Evolutionary conservation across 192 early-diverging fungal species (phyloP).

Genomic region (Rhizophlyctis rosea): DNA sequence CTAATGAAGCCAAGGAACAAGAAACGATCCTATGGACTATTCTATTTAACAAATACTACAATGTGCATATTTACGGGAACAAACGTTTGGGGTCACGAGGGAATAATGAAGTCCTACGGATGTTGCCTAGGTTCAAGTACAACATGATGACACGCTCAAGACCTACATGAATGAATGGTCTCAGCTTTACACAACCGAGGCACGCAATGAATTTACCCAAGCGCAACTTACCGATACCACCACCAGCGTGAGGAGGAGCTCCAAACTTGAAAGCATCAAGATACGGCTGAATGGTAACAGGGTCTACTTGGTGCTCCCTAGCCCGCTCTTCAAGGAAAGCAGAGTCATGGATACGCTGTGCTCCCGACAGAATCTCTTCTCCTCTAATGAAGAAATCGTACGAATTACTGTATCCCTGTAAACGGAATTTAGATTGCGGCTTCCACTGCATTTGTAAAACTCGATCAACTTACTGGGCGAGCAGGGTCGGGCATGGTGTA

Average conservation of each 20-base stretch:
- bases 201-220: background rate
- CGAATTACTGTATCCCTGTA: conserved; percentile 90
- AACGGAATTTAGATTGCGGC: no score
- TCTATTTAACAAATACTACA: no score
- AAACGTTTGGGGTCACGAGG: conserved; percentile 96
- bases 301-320: conserved; percentile 65
- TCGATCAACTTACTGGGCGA: conserved; percentile 47
- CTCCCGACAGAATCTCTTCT: conserved; percentile 97
- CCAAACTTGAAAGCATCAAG: conserved; percentile 95
- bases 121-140: conserved; percentile 92
- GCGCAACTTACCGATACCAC: conserved; percentile 71
- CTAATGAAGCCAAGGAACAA: no score
- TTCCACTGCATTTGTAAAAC: conserved; percentile 21
- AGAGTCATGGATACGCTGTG: conserved; percentile 96
- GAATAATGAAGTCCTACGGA: conserved; percentile 88
- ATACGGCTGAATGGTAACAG: conserved; percentile 82
- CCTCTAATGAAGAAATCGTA: conserved; percentile 99
- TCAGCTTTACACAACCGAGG: conserved; percentile 51
- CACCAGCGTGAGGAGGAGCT: conserved; percentile 95
- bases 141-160: conserved; percentile 97
- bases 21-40: no score
- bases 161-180: conserved; percentile 33
- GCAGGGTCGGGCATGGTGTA: conserved; percentile 99
- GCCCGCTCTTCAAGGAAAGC: conserved; percentile 74
- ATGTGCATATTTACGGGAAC: conserved; percentile 71